Conservation (phyloP, 371 early-diverging fungal species). For the Circinella umbellata region DNA sequence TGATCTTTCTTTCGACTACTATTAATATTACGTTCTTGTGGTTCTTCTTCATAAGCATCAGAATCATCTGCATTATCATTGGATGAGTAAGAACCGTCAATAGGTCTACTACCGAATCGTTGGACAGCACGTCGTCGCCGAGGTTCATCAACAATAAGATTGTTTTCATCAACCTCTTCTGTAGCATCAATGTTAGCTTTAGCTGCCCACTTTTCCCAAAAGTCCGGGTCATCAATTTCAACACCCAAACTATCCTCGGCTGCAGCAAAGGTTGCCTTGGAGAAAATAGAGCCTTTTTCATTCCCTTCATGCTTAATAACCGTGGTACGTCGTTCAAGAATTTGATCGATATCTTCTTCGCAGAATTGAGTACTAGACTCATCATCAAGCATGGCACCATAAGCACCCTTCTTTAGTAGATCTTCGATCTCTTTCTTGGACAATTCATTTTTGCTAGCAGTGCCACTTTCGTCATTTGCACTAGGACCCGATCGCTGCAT, state of each 20-base stretch:
- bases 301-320: conserved; percentile 86
- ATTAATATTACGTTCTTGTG: conserved; percentile 6
- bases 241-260: conserved; percentile 58
- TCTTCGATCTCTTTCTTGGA: conserved; percentile 89
- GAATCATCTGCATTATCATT: conserved; percentile 55
- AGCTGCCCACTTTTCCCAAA: conserved; percentile 97
- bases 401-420: conserved; percentile 90
- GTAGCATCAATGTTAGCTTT: conserved; percentile 76
- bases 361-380: conserved; percentile 89
- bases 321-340: conserved; percentile 89
- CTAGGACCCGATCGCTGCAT: conserved; percentile 64
- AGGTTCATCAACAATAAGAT: conserved; percentile 72
- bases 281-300: conserved; percentile 84
- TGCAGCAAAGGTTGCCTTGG: conserved; percentile 90
- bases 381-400: conserved; percentile 89
- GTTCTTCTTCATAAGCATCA: conserved; percentile 49
- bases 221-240: conserved; percentile 95
- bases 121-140: conserved; percentile 69
- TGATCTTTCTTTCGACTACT: conserved; percentile 35
- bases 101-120: conserved; percentile 51
- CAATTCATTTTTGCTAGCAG: conserved; percentile 49
- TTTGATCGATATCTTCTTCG: conserved; percentile 97
- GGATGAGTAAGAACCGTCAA: conserved; percentile 43
- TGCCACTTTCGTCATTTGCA: conserved; percentile 34
- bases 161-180: conserved; percentile 56